A percentile compares a stretch with the other conserved stretches of the same genome.
phyloP scores from a whole-genome alignment of 2,329 filamentous ascomycete genomes.

The Fusarium subglutinans region DNA sequence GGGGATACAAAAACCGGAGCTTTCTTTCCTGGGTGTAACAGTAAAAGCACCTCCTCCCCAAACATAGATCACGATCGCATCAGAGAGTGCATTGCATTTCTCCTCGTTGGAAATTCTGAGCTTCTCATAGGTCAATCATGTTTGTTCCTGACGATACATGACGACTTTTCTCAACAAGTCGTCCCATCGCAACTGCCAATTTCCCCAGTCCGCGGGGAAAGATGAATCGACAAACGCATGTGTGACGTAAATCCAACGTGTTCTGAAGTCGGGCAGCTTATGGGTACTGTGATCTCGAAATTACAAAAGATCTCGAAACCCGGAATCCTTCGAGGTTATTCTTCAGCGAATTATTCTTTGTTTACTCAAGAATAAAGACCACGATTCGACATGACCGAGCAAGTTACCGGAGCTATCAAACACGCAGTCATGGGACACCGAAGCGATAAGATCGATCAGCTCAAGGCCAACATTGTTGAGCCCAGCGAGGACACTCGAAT shows the following conservation, averaged over 20 bases:
- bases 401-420: conserved; percentile 47
- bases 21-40: conserved; percentile 8
- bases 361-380: too few species aligned
- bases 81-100: background rate
- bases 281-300: background rate
- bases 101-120: conserved; percentile 6
- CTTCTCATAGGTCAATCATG: background rate
- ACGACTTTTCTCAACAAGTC: conserved; percentile 4
- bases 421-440: conserved; percentile 54
- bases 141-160: conserved; percentile 12
- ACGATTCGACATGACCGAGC: conserved; percentile 31
- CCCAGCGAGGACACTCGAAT: conserved; percentile 67
- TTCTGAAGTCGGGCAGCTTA: background rate
- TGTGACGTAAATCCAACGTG: conserved; percentile 39
- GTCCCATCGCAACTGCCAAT: background rate
- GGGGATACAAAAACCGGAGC: conserved; percentile 12
- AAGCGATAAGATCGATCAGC: conserved; percentile 68
- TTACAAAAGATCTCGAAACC: background rate
- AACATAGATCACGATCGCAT: conserved; percentile 2
- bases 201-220: background rate
- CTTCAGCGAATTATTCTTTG: background rate
- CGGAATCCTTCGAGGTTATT: fast-evolving
- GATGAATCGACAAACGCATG: background rate
- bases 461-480: conserved; percentile 67
- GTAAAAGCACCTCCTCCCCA: background rate